Base-by-base conservation (phyloP, 1,139 yeast genomes). In the Blastobotrys indianensis region DNA sequence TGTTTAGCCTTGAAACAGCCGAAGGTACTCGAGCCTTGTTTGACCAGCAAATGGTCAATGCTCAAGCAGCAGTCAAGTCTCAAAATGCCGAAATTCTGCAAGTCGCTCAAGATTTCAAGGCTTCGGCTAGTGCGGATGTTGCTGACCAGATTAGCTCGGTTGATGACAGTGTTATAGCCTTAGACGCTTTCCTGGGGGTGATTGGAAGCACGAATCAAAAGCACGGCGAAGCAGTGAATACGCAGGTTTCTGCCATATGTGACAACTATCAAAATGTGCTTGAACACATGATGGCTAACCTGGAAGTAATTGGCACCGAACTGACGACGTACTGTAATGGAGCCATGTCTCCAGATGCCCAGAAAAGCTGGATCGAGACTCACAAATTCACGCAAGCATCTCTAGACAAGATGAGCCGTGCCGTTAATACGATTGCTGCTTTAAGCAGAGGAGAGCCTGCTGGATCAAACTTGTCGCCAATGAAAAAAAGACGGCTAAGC, bases 141-240 rank as follows among this genome's bases (percentile, higher is more conserved):
- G 25, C 25, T 4, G 25, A 20, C 7, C 25, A 20, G 25, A 44
- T 45, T 37, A 30, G 20, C 9, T 34, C 45, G 11, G 44, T 45
- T n/a, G 48, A 45, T 12, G 13, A 25, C 2, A 45, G 41, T 16
- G 31, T 45, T 36, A 15, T 41, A 37, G 31, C 48, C 2, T 25
- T 45, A 16, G 48, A 45, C 20, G 17, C 15, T 20, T 45, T 45
- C 34, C n/a, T 45, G 35, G 32, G 11, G 10, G 33, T 17, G 37
- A 41, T 45, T 17, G 44, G 42, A 3, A 8, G 29, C n/a, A 17
- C 30, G 28, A 45, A 37, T 13, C 17, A 28, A 23, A 34, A 33
- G n/a, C 39, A 41, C 17, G 44, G 45, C n/a, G 25, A 15, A 13
- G 11, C 12, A 1, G 39, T 45, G 6, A 12, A 23, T 8, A 17